These are phyloP conservation scores for Neoascochyta sp. DNA, from an alignment of 2,329 filamentous ascomycete genomes.

Conservation along the genomic window DNA sequence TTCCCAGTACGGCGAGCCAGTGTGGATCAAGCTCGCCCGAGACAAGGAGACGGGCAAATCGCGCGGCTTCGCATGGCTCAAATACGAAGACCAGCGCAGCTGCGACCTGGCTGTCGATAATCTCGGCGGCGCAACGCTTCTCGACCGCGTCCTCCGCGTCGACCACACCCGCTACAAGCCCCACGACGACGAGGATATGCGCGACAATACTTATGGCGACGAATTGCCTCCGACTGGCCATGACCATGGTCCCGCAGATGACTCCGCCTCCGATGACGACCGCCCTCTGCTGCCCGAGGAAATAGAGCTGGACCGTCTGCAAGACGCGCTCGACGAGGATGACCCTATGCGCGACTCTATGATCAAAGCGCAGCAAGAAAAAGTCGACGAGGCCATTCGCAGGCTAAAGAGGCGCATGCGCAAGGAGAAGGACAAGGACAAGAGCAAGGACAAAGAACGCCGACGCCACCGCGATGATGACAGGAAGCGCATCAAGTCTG, in stretches of 20 bases:
- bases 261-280: conserved; percentile 41
- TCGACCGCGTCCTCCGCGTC: conserved; percentile 76
- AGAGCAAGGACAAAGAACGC: conserved; percentile 22
- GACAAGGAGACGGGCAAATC: conserved; percentile 97
- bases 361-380: conserved; percentile 86
- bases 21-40: conserved; percentile 84
- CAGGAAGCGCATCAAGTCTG: conserved; percentile 20
- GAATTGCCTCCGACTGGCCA: conserved; percentile 32
- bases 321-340: conserved; percentile 83
- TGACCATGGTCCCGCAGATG: conserved; percentile 44
- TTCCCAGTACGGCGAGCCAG: conserved; percentile 93
- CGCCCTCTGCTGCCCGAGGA: conserved; percentile 76
- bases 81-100: conserved; percentile 96
- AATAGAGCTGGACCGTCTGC: conserved; percentile 68
- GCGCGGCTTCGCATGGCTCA: conserved; percentile 90
- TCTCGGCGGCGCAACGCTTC: conserved; percentile 77
- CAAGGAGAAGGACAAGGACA: conserved; percentile 47
- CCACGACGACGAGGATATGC: conserved; percentile 68
- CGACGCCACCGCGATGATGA: conserved; percentile 21
- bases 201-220: conserved; percentile 57
- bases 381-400: conserved; percentile 68
- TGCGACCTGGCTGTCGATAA: conserved; percentile 97
- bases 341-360: conserved; percentile 96
- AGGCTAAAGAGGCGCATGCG: conserved; percentile 49
- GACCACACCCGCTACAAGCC: conserved; percentile 92